Base-by-base conservation (phyloP, 148 eudicot genomes). In the Oxyria digyna region DNA sequence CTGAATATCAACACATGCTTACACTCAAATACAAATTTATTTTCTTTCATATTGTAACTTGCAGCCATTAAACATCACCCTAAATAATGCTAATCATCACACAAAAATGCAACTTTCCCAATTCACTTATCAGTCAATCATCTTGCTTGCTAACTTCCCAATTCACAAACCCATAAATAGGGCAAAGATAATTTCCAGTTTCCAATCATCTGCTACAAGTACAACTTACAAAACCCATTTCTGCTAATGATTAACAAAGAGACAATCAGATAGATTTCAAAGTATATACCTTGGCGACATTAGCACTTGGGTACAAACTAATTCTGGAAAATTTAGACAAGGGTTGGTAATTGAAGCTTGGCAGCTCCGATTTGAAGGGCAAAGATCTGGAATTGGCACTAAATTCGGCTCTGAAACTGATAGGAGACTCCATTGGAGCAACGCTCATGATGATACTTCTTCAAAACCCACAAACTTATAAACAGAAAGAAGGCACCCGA, bases 201-300 rank as follows among this genome's bases (percentile, higher is more conserved):
- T n/a, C 55, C 24, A 1, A 20, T n/a, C n/a, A n/a, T n/a, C n/a
- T n/a, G n/a, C n/a, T n/a, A n/a, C n/a, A n/a, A 49, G 55, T 18
- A 49, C 4, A 49, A 26, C 26, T 49, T 26, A 46, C 21, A 14
- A 15, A 59, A 54, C 15, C 62, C 38, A 35, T 63, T 6, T 63
- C 23, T 20, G 13, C 23, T 17, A 23, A 8, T 21, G 38, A 63
- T 31, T 8, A 29, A 12, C 18, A 26, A 37, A n/a, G 41, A 45
- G 43, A 62, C 8, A 3, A 17, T 20, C 27, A 17, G 42, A 29
- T 69, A 17, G 15, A 13, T 23, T 64, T 67, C 15, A 26, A 35
- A 35, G 38, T 35, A 18, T 15, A 63, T 79, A 85, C 94, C 86
- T 85, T 79, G 62, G 76, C 70, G 4, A 50, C 17, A 32, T 45